Evolutionary conservation across 306 rosid genomes (phyloP), one percentile per base, ranked within the genome.

Genomic region (Lathyrus oleraceus): DNA sequence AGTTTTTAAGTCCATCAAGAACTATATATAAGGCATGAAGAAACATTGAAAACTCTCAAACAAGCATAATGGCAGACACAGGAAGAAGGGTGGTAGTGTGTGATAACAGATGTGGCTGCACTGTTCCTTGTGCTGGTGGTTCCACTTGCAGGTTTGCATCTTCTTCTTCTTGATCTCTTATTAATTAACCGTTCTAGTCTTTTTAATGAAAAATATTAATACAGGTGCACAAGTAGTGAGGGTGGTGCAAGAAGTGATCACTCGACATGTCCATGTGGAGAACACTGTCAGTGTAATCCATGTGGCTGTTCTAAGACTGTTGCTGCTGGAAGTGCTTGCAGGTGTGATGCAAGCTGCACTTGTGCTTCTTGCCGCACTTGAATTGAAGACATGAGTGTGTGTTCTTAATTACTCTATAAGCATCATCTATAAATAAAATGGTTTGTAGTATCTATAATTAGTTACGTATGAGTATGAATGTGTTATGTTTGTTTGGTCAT

Each of bases 261-360:
- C 70, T 15, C 27, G 47, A 81, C 83, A 21, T 92, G 98, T 74
- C n/a, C 91, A 2, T 92, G 98, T 15, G 95, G 98, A 4, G 84
- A 88, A 65, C 91, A 89, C 39, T 92, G 96, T 16, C 85, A 85
- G 10, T 89, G 96, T 85, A 89, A 89, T 49, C 98, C 96, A 1
- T 87, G 98, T 68, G 42, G 78, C 1, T 92, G 98, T 6, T 51
- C 84, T 17, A 67, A 65, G n/a, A 68, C 77, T 15, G 70, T 70
- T 1, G 71, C 57, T 10, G 76, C 82, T 14, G 87, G 83, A 27
- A 67, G 76, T n/a, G 90, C 85, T 53, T 85, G 96, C 85, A 72
- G 44, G 65, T 91, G 96, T 44, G 84, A 74, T 4, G 23, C 56
- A 0, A 76, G 5, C 10, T 89, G 97, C 73, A 15, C 77, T 0